phyloP scores from a whole-genome alignment of 2,329 filamentous ascomycete genomes.

The Arthrobotrys iridis region DNA sequence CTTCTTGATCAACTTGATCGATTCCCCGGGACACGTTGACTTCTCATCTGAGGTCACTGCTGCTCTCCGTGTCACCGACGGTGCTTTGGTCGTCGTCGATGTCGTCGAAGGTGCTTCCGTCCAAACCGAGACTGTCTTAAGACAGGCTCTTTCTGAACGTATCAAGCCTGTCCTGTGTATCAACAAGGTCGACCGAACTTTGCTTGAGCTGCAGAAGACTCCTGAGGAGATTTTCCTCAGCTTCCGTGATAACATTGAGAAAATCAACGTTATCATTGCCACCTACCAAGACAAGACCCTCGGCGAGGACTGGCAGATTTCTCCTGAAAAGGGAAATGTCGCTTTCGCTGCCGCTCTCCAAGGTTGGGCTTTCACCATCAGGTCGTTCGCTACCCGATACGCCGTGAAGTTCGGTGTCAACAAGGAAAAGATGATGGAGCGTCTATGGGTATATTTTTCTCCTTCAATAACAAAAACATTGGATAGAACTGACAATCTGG shows the following conservation, averaged over 20 bases:
- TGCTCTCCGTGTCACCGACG: constrained; percentile 99
- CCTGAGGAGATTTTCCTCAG: constrained; percentile 99
- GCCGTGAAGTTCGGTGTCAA: constrained; percentile 99
- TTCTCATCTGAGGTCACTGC: constrained; percentile 99
- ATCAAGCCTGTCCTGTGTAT: constrained; percentile 99
- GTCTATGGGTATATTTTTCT: constrained; percentile 80
- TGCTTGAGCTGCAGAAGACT: constrained; percentile 96
- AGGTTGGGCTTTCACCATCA: constrained; percentile 99
- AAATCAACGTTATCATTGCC: constrained; percentile 99
- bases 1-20: constrained; percentile 99
- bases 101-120: constrained; percentile 99
- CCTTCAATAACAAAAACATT: constrained; percentile 60
- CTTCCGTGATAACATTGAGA: constrained; percentile 99
- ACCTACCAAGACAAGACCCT: constrained; percentile 98
- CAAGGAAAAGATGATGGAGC: constrained; percentile 99
- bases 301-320: constrained; percentile 92
- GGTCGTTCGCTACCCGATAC: constrained; percentile 94
- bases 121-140: constrained; percentile 99
- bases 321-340: constrained; percentile 96
- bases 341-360: constrained; percentile 99
- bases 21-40: constrained; percentile 99
- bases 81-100: constrained; percentile 99
- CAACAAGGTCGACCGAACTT: constrained; percentile 99
- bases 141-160: constrained; percentile 98
- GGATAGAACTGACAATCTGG: background rate